Percentiles rank a stretch among this genome's conserved stretches.
phyloP scores from a whole-genome alignment of 1,139 yeast genomes.

The Diutina mesorugosa region DNA sequence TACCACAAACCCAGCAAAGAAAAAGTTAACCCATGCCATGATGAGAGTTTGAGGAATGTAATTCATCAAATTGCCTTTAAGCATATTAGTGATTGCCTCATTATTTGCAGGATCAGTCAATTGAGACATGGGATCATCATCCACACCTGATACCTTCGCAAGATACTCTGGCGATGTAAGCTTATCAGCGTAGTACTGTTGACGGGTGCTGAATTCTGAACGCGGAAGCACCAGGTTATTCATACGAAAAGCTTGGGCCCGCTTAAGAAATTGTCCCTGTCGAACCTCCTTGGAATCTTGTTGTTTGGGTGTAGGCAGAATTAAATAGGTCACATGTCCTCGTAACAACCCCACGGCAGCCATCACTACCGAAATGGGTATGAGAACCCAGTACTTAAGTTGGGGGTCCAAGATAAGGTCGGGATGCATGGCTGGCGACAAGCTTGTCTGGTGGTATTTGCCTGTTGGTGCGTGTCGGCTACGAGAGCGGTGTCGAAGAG shows the following conservation, averaged over 20 bases:
- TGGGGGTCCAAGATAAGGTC: slow-evolving; percentile 49
- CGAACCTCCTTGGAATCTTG: slow-evolving; percentile 29
- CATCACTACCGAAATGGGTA: slow-evolving; percentile 87
- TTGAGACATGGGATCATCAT: slow-evolving; percentile 41
- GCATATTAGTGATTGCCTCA: slow-evolving; percentile 69
- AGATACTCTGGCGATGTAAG: slow-evolving; percentile 39
- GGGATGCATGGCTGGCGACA: background rate
- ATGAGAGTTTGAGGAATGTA: slow-evolving; percentile 85
- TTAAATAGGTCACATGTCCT: slow-evolving; percentile 49
- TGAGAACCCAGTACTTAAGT: slow-evolving; percentile 77
- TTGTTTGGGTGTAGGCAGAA: slow-evolving; percentile 46
- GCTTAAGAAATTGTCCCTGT: slow-evolving; percentile 34
- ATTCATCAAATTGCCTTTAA: slow-evolving; percentile 70
- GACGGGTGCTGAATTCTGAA: slow-evolving; percentile 36
- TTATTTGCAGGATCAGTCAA: slow-evolving; percentile 58
- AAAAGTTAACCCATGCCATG: slow-evolving; percentile 94
- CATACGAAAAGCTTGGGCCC: slow-evolving; percentile 39
- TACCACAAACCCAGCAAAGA: slow-evolving; percentile 84
- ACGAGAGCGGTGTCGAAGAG: background rate
- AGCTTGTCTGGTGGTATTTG: background rate
- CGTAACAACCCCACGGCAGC: slow-evolving; percentile 77
- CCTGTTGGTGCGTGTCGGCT: background rate
- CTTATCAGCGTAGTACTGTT: slow-evolving; percentile 25
- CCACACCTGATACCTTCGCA: slow-evolving; percentile 12
- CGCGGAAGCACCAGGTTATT: slow-evolving; percentile 34